Base-by-base conservation (phyloP, 257 asterid genomes). In the Solanum corneliomulleri region DNA sequence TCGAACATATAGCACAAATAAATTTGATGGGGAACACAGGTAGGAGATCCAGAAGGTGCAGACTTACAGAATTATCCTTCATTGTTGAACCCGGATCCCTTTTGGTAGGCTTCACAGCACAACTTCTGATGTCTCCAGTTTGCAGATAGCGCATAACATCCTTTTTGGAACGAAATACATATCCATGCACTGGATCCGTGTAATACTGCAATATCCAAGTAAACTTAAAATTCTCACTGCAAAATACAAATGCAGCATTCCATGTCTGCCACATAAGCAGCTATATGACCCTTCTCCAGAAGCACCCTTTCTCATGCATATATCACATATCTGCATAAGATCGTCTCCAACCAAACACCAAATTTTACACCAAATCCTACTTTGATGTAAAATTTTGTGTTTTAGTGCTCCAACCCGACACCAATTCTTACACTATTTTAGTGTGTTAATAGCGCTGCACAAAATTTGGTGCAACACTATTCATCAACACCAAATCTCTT, bases 131-230 rank as follows among this genome's bases (percentile, higher is more conserved):
- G 71, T 89, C 88, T 33, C 91, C 91, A 64, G 89, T 89, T 64
- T 89, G 80, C 82, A 71, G 49, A 86, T 72, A 86, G 88, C 88
- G 49, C 52, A 86, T 86, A 47, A 86, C 88, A 72, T 86, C 88
- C 88, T 49, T 86, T 49, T 72, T 86, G 66, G 98, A 94, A 74
- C 91, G 92, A 77, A 95, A 94, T 62, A 85, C 86, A 75, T 92
- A 94, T 84, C 95, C 96, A 70, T 92, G 92, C 52, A 82, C 86
- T 27, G 94, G 94, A 87, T 95, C 97, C 5, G 85, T 89, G 89
- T 92, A 95, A 78, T 33, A 94, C 98, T 95, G 95, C 91, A 86
- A 84, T 68, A 82, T 45, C 49, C 41, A 86, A 64, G 84, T 81
- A 35, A 86, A 29, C 60, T 85, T 88, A 85, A 37, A 29, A 72